phyloP scores from a whole-genome alignment of 2,329 filamentous ascomycete species.

The Fusarium sp. region DNA sequence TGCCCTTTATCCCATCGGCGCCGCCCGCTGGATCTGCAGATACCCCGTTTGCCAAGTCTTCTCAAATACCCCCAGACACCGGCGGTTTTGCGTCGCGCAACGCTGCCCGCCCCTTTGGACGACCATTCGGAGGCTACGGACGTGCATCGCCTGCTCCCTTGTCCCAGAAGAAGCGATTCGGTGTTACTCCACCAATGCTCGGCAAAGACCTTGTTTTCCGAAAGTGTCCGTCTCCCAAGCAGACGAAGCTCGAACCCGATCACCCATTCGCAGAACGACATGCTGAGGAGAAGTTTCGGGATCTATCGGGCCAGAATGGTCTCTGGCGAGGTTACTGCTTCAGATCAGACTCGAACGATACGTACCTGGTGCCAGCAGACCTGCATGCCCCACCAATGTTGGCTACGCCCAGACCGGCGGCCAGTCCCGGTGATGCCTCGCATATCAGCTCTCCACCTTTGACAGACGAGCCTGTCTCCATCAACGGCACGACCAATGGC shows the following conservation, averaged over 20 bases:
- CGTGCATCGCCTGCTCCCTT: slow-evolving; percentile 50
- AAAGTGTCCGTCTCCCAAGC: slow-evolving; percentile 82
- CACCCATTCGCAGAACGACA: slow-evolving; percentile 67
- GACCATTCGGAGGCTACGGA: slow-evolving; percentile 46
- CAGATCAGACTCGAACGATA: slow-evolving; percentile 52
- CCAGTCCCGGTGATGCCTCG: slow-evolving; percentile 53
- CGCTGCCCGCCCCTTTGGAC: slow-evolving; percentile 53
- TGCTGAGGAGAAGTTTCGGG: slow-evolving; percentile 62
- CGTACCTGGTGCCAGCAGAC: slow-evolving; percentile 55
- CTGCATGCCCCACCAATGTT: slow-evolving; percentile 62
- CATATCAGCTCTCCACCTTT: slow-evolving; percentile 54
- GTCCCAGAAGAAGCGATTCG: slow-evolving; percentile 61
- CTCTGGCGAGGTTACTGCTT: slow-evolving; percentile 83
- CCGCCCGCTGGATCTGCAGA: slow-evolving; percentile 36
- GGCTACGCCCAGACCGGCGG: slow-evolving; percentile 59
- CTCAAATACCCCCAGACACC: slow-evolving; percentile 55
- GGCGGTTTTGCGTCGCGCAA: slow-evolving; percentile 50
- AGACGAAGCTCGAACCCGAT: slow-evolving; percentile 84
- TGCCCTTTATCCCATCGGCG: slow-evolving; percentile 42
- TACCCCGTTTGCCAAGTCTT: slow-evolving; percentile 40
- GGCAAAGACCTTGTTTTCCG: slow-evolving; percentile 84
- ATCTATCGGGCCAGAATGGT: slow-evolving; percentile 68
- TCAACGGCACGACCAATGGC: slow-evolving; percentile 42
- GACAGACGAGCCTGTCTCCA: slow-evolving; percentile 55
- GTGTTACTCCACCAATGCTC: slow-evolving; percentile 84